These are phyloP conservation scores for Suillus clintonianus DNA, from an alignment of 768 basidiomycete genomes.

Conservation along the genomic window DNA sequence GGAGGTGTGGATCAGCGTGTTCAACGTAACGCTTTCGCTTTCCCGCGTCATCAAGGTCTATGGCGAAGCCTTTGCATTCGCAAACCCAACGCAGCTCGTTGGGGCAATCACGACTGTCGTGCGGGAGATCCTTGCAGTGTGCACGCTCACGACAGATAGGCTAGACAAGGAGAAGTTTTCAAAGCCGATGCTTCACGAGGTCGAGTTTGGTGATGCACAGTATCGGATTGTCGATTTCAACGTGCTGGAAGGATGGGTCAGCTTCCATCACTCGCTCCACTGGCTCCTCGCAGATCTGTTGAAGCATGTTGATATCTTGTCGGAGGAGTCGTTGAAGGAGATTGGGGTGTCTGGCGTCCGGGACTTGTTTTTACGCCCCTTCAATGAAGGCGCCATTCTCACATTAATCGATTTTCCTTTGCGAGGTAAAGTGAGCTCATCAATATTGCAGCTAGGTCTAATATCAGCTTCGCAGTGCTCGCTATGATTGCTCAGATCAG, in stretches of 20 bases:
- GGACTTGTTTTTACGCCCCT: slow-evolving; percentile 61
- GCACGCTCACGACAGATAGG: slow-evolving; percentile 65
- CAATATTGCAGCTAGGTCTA: background rate
- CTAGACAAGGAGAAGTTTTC: slow-evolving; percentile 68
- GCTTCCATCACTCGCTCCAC: slow-evolving; percentile 90
- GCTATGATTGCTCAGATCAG: slow-evolving; percentile 94
- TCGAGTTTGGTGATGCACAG: slow-evolving; percentile 58
- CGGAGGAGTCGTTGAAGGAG: slow-evolving; percentile 51
- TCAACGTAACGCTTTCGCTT: slow-evolving; percentile 90
- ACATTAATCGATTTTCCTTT: slow-evolving; percentile 87
- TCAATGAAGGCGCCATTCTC: slow-evolving; percentile 68
- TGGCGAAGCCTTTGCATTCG: slow-evolving; percentile 76
- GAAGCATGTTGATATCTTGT: slow-evolving; percentile 76
- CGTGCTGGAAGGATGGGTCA: slow-evolving; percentile 79
- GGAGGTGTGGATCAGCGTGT: slow-evolving; percentile 95
- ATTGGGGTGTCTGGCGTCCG: slow-evolving; percentile 56
- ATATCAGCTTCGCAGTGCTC: slow-evolving; percentile 52
- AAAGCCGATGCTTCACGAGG: slow-evolving; percentile 62
- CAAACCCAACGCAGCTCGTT: slow-evolving; percentile 59
- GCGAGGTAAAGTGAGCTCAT: slow-evolving; percentile 57
- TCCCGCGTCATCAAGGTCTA: slow-evolving; percentile 88
- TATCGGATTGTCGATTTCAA: slow-evolving; percentile 78
- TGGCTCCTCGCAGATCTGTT: slow-evolving; percentile 89
- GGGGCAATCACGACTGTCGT: slow-evolving; percentile 69
- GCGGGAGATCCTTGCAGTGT: slow-evolving; percentile 70